Base-by-base conservation (phyloP, 495 filamentous ascomycete species). In the Trichoderma orchidacearum region DNA sequence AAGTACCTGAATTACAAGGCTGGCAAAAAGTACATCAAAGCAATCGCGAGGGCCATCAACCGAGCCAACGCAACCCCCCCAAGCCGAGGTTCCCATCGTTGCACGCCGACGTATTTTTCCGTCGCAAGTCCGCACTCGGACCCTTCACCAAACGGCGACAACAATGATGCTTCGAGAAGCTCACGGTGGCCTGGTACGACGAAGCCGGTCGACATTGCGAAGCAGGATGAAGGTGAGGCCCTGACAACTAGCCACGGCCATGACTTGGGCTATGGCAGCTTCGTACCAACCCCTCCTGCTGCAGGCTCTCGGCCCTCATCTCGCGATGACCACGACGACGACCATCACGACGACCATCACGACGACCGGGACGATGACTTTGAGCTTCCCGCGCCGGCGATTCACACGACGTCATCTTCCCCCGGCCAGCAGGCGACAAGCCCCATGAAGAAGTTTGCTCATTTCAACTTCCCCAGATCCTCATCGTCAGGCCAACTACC, bases 1-100 rank as follows among this genome's bases (percentile, higher is more conserved):
- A 94, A 95, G 68, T 96, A 95, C 70, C 77, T 96, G 57, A 82
- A 95, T 71, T 96, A 96, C 75, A 94, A 90, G 77, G 85, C 82
- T 48, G 90, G 87, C 29, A 96, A 96, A 70, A 95, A 95, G 72
- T 85, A 88, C 67, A 75, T 96, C 68, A 95, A 93, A 67, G 81
- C 82, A 30, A 78, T 94, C 52, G 68, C 78, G n/a, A 79, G 83
- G 34, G 88, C 89, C 59, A 72, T 89, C 60, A 73, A 79, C 54
- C 79, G 82, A 50, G 84, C 80, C 32, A 83, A 78, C 45, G 73
- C 68, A 15, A 80, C 79, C 75, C 58, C 70, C 66, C 17, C 38
- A n/a, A 28, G 18, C 25, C 41, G 32, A 35, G 5, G 32, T 23
- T 48, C 21, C 3, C 23, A 3, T 27, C 41, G 41, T 17, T 23